Evolutionary conservation across 129 eudicot genomes (phyloP).

Genomic region (Dittrichia graveolens): DNA sequence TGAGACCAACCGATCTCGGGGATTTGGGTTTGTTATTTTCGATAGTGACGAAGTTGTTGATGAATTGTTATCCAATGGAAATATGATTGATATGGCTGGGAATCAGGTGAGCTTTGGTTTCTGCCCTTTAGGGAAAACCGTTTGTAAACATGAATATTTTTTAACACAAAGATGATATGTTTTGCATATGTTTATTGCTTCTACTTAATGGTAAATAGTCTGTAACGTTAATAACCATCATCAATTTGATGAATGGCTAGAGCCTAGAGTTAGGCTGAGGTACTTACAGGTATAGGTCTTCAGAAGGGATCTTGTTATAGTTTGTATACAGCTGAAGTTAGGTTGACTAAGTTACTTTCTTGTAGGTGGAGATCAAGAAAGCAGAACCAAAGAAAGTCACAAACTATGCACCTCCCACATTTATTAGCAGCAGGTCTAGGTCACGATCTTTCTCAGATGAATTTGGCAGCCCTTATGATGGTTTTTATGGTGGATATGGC

Average conservation of each 20-base stretch:
- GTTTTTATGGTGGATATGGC: slow-evolving; percentile 46
- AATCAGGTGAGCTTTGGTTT: slow-evolving; percentile 61
- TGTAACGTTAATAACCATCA: too few relatives aligned
- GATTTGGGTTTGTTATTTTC: slow-evolving; percentile 90
- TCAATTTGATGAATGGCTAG: background rate
- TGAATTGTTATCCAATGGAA: slow-evolving; percentile 67
- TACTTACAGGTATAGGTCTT: background rate
- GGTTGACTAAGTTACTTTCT: slow-evolving; percentile 63
- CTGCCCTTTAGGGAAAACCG: background rate
- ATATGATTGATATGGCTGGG: slow-evolving; percentile 84
- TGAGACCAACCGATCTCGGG: slow-evolving; percentile 88
- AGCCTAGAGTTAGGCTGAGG: too few relatives aligned
- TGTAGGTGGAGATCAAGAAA: slow-evolving; percentile 99
- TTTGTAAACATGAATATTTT: slow-evolving; percentile 12
- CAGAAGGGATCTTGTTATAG: background rate
- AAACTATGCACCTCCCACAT: slow-evolving; percentile 71
- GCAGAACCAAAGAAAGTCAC: slow-evolving; percentile 99
- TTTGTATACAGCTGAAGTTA: slow-evolving; percentile 21
- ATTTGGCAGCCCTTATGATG: slow-evolving; percentile 72
- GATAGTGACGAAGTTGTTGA: slow-evolving; percentile 85
- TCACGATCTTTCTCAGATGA: slow-evolving; percentile 13
- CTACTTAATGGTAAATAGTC: too few relatives aligned
- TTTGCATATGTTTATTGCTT: too few relatives aligned
- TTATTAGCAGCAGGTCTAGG: slow-evolving; percentile 43
- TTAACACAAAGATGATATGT: background rate